Percentiles rank a stretch among this genome's conserved stretches.
Conservation (phyloP, 495 filamentous ascomycete species). For the Hypoxylon cercidicola region DNA sequence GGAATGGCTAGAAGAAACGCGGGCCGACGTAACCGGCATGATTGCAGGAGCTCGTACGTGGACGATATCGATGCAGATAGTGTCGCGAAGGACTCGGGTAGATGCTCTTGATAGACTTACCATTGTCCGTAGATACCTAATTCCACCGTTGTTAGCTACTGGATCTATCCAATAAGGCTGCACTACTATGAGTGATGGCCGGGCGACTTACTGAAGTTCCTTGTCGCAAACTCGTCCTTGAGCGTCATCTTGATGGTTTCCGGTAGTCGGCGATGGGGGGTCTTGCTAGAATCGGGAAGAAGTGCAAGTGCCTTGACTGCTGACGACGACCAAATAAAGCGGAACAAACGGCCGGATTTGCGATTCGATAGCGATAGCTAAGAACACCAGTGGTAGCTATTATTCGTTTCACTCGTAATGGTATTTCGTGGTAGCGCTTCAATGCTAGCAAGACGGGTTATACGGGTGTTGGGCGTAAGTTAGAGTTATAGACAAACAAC, state of each 20-base stretch:
- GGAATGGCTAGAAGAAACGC: background rate
- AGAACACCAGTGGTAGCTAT: background rate
- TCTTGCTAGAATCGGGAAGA: constrained; percentile 20
- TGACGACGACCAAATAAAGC: constrained; percentile 37
- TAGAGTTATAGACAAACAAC: constrained; percentile 5
- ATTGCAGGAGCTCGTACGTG: constrained; percentile 7
- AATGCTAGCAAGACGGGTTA: constrained; percentile 5
- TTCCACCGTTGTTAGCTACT: constrained; percentile 29
- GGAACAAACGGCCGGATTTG: constrained; percentile 26
- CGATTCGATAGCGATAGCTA: constrained; percentile 19
- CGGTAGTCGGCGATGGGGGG: background rate
- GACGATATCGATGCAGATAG: background rate
- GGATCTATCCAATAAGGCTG: constrained; percentile 7
- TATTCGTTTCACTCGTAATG: constrained; percentile 25
- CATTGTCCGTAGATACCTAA: constrained; percentile 99
- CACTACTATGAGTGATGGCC: constrained; percentile 6
- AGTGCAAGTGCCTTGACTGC: constrained; percentile 3
- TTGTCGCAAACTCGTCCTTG: constrained; percentile 84
- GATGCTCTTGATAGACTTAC: constrained; percentile 63
- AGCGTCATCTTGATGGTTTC: constrained; percentile 58
- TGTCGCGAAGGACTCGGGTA: constrained; percentile 4
- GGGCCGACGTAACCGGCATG: constrained; percentile 3
- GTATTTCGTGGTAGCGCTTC: constrained; percentile 9
- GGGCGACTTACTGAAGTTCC: constrained; percentile 92
- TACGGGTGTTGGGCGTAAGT: constrained; percentile 4